phyloP scores from a whole-genome alignment of 345 rosid species.

The Eucalyptus virginea region DNA sequence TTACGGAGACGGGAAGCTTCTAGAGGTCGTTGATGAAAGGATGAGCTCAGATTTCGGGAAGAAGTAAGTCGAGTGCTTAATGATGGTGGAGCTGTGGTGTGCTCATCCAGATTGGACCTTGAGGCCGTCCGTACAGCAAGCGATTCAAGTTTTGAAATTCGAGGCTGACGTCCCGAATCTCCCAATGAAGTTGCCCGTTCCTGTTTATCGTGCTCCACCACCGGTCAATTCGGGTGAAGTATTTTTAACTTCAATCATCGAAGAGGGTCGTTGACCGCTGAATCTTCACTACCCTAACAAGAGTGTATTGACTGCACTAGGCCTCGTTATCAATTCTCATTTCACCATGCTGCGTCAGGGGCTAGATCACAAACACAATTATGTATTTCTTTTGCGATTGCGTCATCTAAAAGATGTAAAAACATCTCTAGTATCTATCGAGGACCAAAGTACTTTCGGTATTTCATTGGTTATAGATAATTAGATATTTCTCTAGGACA shows the following conservation, averaged over 20 bases:
- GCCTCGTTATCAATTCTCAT: background rate
- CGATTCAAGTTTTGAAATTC: conserved; percentile 30
- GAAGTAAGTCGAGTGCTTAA: conserved; percentile 18
- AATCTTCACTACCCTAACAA: background rate
- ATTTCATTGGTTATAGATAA: background rate
- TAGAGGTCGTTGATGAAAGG: conserved; percentile 17
- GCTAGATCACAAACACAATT: background rate
- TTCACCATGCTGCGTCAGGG: background rate
- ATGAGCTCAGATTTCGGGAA: conserved; percentile 10
- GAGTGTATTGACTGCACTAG: background rate
- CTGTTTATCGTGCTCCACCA: conserved; percentile 13
- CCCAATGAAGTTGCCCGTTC: conserved; percentile 25
- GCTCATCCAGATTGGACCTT: conserved; percentile 35
- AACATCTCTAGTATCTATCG: background rate
- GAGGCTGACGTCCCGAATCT: conserved; percentile 24
- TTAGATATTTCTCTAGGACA: background rate
- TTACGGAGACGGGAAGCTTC: conserved; percentile 12
- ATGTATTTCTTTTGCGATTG: background rate
- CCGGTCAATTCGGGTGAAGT: conserved; percentile 15
- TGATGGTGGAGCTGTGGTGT: conserved; percentile 49
- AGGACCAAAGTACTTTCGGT: background rate
- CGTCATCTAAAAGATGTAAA: background rate
- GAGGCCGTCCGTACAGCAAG: conserved; percentile 39
- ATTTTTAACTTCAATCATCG: background rate
- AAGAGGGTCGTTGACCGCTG: conserved; percentile 11